These are phyloP conservation scores for Diaporthe vaccinii DNA, from an alignment of 2,329 filamentous ascomycete genomes.

Conservation along the genomic window DNA sequence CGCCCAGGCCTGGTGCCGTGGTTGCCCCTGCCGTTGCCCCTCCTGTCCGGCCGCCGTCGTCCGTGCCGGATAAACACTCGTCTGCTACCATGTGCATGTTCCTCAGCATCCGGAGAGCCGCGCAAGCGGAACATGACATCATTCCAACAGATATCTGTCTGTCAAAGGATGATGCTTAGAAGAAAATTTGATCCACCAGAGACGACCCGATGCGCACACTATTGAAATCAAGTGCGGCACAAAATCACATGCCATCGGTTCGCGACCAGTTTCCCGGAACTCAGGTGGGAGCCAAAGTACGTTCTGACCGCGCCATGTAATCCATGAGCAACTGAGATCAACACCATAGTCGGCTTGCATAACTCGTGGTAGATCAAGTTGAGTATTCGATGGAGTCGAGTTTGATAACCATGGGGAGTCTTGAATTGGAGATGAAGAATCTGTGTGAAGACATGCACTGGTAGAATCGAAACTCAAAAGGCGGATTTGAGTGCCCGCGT, in stretches of 20 bases:
- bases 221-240: background rate
- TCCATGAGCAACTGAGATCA: background rate
- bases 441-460: background rate
- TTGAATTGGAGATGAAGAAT: background rate
- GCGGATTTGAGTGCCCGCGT: conserved; percentile 33
- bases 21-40: background rate
- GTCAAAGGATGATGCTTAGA: too few relatives aligned
- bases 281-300: background rate
- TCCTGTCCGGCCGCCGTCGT: background rate
- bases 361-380: background rate
- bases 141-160: too few relatives aligned
- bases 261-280: background rate
- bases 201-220: background rate
- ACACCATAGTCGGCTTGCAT: background rate
- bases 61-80: background rate
- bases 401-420: too few relatives aligned
- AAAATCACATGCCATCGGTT: background rate
- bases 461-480: background rate
- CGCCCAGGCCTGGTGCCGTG: background rate
- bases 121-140: too few relatives aligned
- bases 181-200: background rate
- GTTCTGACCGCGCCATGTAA: background rate
- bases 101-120: background rate
- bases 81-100: background rate
- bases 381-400: too few relatives aligned